phyloP scores from a whole-genome alignment of 108 stramenopile genomes.

The Conticribra weissflogii region DNA sequence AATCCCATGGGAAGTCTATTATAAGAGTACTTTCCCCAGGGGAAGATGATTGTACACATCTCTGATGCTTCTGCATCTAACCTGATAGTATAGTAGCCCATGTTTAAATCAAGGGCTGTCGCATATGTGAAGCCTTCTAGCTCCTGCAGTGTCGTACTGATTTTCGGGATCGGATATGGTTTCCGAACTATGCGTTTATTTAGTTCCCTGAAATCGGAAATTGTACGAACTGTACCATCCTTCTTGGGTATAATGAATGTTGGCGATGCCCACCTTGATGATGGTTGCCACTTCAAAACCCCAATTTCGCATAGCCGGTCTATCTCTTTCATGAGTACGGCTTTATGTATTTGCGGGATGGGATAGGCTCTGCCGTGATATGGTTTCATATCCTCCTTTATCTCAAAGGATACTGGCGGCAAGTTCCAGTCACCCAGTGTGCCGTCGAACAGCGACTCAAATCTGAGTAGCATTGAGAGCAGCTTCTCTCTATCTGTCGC shows the following conservation, averaged over 20 bases:
- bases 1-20: constrained; percentile 51
- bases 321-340: neutral
- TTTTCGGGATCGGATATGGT: constrained; percentile 51
- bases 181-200: constrained; percentile 42
- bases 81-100: constrained; percentile 13
- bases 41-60: constrained; percentile 43
- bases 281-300: neutral
- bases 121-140: constrained; percentile 19
- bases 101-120: constrained; percentile 12
- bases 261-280: neutral
- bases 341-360: neutral
- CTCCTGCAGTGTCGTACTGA: neutral
- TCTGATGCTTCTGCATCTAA: constrained; percentile 1
- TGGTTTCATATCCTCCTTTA: neutral
- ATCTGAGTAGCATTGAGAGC: neutral
- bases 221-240: constrained; percentile 5
- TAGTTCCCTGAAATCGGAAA: constrained; percentile 48
- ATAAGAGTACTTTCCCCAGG: constrained; percentile 56
- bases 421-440: constrained; percentile 1
- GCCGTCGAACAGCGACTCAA: constrained; percentile 2
- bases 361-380: neutral
- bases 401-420: neutral
- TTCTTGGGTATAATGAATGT: neutral
- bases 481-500: neutral
- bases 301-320: neutral